These are phyloP conservation scores for Neurospora sp. DNA, from an alignment of 495 filamentous ascomycete species.

Conservation along the genomic window DNA sequence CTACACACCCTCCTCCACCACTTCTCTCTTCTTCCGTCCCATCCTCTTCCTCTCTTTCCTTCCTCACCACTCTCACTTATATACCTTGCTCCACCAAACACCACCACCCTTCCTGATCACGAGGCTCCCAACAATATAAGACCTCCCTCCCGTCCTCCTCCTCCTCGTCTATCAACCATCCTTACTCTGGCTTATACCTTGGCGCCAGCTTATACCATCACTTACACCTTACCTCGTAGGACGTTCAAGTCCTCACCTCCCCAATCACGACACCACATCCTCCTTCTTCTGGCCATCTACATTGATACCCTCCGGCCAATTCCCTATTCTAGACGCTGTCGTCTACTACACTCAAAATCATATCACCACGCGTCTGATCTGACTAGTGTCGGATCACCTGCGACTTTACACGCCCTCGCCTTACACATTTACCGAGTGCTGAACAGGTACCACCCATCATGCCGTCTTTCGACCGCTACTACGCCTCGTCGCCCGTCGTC, in stretches of 20 bases:
- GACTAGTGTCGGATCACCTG: slow-evolving; percentile 14
- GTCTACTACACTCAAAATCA: background rate
- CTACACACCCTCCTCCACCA: background rate
- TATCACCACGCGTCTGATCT: slow-evolving; percentile 13
- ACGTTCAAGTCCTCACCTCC: background rate
- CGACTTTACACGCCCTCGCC: slow-evolving; percentile 17
- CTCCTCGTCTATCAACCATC: slow-evolving; percentile 9
- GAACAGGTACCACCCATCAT: slow-evolving; percentile 29
- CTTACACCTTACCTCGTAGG: slow-evolving; percentile 3
- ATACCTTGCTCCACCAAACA: slow-evolving; percentile 2
- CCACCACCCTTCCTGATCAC: background rate
- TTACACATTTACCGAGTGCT: slow-evolving; percentile 18
- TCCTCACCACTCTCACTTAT: background rate
- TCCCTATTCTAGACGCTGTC: background rate
- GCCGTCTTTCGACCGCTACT: slow-evolving; percentile 37
- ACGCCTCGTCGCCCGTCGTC: slow-evolving; percentile 41
- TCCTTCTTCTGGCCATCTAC: slow-evolving; percentile 19
- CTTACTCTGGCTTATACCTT: slow-evolving; percentile 1
- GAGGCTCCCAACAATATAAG: slow-evolving; percentile 1
- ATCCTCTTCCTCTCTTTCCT: slow-evolving; percentile 2
- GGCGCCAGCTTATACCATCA: background rate
- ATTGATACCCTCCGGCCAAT: slow-evolving; percentile 16
- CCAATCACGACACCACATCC: slow-evolving; percentile 5
- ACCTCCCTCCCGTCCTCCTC: slow-evolving; percentile 2
- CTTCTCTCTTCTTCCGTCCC: background rate